Conservation (phyloP, 345 rosid genomes). For the Linum usitatissimum region DNA sequence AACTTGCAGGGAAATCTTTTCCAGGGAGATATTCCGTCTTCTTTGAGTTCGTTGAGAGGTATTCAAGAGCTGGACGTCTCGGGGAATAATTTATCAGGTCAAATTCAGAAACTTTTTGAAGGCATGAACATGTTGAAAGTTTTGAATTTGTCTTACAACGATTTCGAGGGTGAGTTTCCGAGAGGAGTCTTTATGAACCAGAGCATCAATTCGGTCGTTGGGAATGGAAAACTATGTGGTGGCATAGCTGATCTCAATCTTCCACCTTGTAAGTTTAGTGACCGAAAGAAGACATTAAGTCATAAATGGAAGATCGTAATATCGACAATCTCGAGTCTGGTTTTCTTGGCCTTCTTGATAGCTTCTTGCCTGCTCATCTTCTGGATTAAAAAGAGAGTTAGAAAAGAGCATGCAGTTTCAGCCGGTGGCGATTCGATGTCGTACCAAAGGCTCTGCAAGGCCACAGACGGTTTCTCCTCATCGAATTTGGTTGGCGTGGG, state of each 20-base stretch:
- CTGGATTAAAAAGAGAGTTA: no score
- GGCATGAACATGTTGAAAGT: neutral
- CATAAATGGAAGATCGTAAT: neutral
- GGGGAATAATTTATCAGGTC: constrained; percentile 1
- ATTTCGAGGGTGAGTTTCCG: neutral
- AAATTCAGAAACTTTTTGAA: neutral
- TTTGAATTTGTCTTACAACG: neutral
- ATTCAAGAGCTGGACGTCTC: constrained; percentile 11
- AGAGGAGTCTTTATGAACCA: neutral
- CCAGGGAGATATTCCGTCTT: constrained; percentile 8
- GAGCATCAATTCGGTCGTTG: neutral
- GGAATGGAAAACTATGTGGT: neutral
- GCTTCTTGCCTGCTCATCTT: no score
- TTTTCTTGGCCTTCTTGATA: no score
- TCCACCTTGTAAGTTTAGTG: neutral
- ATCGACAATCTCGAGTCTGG: no score
- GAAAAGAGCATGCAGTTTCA: no score
- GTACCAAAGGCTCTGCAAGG: neutral
- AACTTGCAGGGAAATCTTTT: neutral
- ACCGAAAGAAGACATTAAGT: neutral
- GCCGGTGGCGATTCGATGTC: neutral
- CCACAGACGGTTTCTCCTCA: neutral
- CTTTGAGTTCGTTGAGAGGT: constrained; percentile 8
- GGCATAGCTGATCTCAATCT: neutral
- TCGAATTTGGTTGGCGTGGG: neutral